These are phyloP conservation scores for Phaeotremella skinneri DNA, from an alignment of 768 basidiomycete species.

Conservation along the genomic window DNA sequence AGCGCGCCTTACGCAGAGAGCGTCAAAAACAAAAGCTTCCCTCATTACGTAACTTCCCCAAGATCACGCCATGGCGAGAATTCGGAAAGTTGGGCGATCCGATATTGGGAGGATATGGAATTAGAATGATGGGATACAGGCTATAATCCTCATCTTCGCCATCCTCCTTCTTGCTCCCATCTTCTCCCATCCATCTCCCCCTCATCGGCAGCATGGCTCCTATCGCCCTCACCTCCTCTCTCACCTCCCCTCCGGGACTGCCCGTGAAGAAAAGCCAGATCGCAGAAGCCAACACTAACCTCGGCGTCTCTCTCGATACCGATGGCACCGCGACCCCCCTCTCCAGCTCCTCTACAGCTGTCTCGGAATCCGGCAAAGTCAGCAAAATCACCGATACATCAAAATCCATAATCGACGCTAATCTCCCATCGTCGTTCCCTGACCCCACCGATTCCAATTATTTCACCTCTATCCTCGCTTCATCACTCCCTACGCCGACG, in stretches of 20 bases:
- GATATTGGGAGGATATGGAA: background rate
- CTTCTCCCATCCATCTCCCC: conserved; percentile 1
- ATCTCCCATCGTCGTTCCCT: conserved; percentile 16
- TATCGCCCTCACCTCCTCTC: conserved; percentile 33
- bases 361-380: conserved; percentile 32
- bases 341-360: conserved; percentile 43
- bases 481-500: conserved; percentile 25
- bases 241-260: conserved; percentile 42
- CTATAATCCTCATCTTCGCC: background rate
- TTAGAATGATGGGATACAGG: background rate
- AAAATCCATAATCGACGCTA: conserved; percentile 25
- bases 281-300: conserved; percentile 28
- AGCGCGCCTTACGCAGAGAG: too few relatives aligned
- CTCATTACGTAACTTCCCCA: background rate
- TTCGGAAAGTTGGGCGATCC: background rate
- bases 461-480: conserved; percentile 32
- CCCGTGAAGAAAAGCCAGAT: conserved; percentile 30
- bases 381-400: conserved; percentile 18
- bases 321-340: conserved; percentile 41
- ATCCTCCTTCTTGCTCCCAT: background rate
- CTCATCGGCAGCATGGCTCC: conserved; percentile 32
- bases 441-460: conserved; percentile 27
- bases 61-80: background rate
- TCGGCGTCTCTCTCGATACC: conserved; percentile 30
- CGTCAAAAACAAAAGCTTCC: too few relatives aligned